Base-by-base conservation (phyloP, 768 basidiomycete genomes). In the Hygrophoropsis aurantiaca region DNA sequence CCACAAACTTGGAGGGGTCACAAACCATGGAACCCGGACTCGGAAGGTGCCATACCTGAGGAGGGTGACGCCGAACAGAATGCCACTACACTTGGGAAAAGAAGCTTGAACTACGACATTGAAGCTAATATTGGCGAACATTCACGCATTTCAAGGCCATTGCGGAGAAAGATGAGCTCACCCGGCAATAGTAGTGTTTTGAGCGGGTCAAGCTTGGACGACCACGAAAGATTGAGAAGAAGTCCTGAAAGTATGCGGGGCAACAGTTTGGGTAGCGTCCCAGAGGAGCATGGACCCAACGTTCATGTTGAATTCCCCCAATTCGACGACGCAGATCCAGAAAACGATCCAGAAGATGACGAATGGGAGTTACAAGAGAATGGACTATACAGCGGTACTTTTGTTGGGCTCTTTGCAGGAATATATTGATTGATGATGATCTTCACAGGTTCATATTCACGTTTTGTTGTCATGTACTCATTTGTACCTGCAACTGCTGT, bases 401-500 rank as follows among this genome's bases (percentile, higher is more conserved):
- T n/a, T n/a, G n/a, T n/a, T 5, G 35, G n/a, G n/a, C n/a, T n/a
- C n/a, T 20, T 42, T 55, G 52, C 50, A 46, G 23, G 11, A 27
- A n/a, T 18, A 44, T 20, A 15, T 34, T 33, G 16, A 35, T 44
- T 16, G 4, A 42, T 11, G 24, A 10, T 23, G 26, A 36, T 39
- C 39, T 13, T 27, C 35, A 27, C 50, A 89, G 87, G 86, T 18
- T 86, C 85, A 4, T 87, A 87, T 69, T 63, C 57, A 32, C 72
- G 70, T 26, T 61, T 84, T 10, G 42, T 86, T 30, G 61, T 70
- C n/a, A 53, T 82, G 38, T 85, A 88, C 58, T 72, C 75, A 0
- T 64, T 84, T 26, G 80, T 80, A n/a, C 84, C 85, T 1, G 44
- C 82, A 32, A 74, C 78, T 0, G 77, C 75, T 8, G 33, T 80